A percentile compares a stretch with the other conserved stretches of the same genome.
Evolutionary conservation across 2,329 filamentous ascomycete genomes (phyloP).

Genomic region (Thielaviopsis cerberus): DNA sequence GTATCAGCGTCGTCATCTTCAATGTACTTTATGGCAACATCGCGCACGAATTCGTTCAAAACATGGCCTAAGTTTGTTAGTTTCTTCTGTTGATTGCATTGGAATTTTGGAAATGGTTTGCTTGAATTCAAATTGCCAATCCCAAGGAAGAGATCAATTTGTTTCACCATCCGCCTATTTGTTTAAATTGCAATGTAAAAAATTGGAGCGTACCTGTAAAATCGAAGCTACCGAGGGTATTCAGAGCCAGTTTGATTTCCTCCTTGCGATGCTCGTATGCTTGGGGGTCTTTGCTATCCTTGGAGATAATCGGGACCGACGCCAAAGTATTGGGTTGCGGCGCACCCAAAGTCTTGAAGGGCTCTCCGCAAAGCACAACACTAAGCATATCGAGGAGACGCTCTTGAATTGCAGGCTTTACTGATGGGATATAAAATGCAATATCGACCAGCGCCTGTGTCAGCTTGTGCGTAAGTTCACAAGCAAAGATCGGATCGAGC

Average conservation of each 20-base stretch:
- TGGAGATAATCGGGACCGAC: slow-evolving; percentile 64
- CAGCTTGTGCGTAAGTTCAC: slow-evolving; percentile 79
- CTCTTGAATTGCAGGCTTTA: slow-evolving; percentile 84
- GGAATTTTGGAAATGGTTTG: background rate
- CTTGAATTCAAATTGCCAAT: too few relatives aligned
- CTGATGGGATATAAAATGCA: slow-evolving; percentile 94
- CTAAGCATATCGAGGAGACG: slow-evolving; percentile 87
- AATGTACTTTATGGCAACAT: slow-evolving; percentile 95
- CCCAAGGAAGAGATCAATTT: too few relatives aligned
- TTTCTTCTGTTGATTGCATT: background rate
- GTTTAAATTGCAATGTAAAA: slow-evolving; percentile 11
- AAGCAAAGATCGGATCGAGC: slow-evolving; percentile 90
- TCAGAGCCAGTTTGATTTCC: slow-evolving; percentile 81
- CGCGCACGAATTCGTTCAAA: slow-evolving; percentile 92
- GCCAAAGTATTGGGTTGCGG: slow-evolving; percentile 66
- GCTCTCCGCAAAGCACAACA: slow-evolving; percentile 76
- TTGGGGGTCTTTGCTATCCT: slow-evolving; percentile 68
- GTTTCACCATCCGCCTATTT: too few relatives aligned
- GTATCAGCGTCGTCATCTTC: slow-evolving; percentile 91
- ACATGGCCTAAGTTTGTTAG: slow-evolving; percentile 43
- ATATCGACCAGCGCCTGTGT: slow-evolving; percentile 94
- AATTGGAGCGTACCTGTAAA: slow-evolving; percentile 35
- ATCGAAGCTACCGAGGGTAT: slow-evolving; percentile 94
- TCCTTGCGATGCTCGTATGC: slow-evolving; percentile 65
- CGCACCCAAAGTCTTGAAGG: slow-evolving; percentile 81